Base-by-base conservation (phyloP, 2,329 filamentous ascomycete genomes). In the Pseudocercospora fuligena region DNA sequence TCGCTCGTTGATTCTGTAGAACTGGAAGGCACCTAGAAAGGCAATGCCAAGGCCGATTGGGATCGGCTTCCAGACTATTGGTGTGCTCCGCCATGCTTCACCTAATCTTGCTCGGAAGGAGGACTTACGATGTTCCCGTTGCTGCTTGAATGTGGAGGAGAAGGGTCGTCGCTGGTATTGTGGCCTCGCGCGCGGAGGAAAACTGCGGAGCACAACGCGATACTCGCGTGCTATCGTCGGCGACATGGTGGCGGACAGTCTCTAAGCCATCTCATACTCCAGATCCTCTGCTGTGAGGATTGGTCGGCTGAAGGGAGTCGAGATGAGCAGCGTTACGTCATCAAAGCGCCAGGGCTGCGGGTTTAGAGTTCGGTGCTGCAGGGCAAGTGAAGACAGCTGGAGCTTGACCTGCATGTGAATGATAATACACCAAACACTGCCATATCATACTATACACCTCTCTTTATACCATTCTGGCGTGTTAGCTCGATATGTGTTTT, bases 21-120 rank as follows among this genome's bases (percentile, higher is more conserved):
- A 89, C 74, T 97, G 93, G 60, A 94, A 85, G 60, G 92, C 83
- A 25, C 93, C 94, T 8, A 97, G 84, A 75, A 97, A 93, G 65
- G 88, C 92, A 74, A 97, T 89, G 67, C 94, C 94, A 23, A 97
- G 84, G 27, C 90, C 92, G 63, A 97, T 87, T 23, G 94, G 94
- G 72, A 97, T 97, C 56, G 92, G 92, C 79, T 93, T 92, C 94
- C 94, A 97, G 82, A 92, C 88, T 68, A 95, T 85, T 78, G 87
- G 89, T 36, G 89, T 92, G 46, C 85, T 83, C 46, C 83, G 81
- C 71, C 89, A 83, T 43, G 89, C 88, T 61, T 83, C 83, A 46
- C 86, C 81, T 60, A 90, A 78, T 69, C 87, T 80, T 43, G 85
- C 84, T 63, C 83, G 75, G 74, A 89, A 89, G n/a, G 85, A 85